Percentiles rank a stretch among this genome's conserved stretches.
Evolutionary conservation across 2,329 filamentous ascomycete genomes (phyloP).

Genomic region (Paraphoma chrysanthemicola): DNA sequence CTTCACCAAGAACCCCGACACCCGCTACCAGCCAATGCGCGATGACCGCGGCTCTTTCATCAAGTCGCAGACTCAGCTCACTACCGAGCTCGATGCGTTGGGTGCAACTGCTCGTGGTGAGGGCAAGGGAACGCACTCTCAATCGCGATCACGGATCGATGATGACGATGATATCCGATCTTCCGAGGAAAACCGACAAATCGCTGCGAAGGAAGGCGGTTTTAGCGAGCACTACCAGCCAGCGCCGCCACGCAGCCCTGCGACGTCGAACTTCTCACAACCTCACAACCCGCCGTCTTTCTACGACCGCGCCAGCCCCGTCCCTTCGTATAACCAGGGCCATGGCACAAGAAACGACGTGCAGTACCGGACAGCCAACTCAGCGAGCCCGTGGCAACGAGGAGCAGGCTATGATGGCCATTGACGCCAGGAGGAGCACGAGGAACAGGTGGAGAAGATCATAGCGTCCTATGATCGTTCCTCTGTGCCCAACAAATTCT

Average conservation of each 20-base stretch:
- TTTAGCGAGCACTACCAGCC: constrained; percentile 52
- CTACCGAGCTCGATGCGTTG: constrained; percentile 88
- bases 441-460: constrained; percentile 43
- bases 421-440: constrained; percentile 51
- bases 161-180: constrained; percentile 74
- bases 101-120: constrained; percentile 89
- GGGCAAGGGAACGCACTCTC: constrained; percentile 52
- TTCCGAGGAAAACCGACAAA: constrained; percentile 49
- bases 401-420: constrained; percentile 69
- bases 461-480: constrained; percentile 46
- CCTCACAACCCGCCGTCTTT: constrained; percentile 32
- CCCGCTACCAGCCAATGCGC: constrained; percentile 93
- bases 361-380: constrained; percentile 58
- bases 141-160: constrained; percentile 66
- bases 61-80: constrained; percentile 89
- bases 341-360: constrained; percentile 41
- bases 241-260: constrained; percentile 55
- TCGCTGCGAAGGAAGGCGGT: constrained; percentile 41
- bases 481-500: constrained; percentile 34
- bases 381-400: constrained; percentile 69
- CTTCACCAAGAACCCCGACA: constrained; percentile 91
- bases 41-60: constrained; percentile 97
- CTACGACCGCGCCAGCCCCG: constrained; percentile 43
- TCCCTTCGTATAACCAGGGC: constrained; percentile 36
- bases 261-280: constrained; percentile 44